Evolutionary conservation across 108 stramenopile genomes (phyloP), one percentile per base, ranked within the genome.

Genomic region (Nannochloropsis gaditana): DNA sequence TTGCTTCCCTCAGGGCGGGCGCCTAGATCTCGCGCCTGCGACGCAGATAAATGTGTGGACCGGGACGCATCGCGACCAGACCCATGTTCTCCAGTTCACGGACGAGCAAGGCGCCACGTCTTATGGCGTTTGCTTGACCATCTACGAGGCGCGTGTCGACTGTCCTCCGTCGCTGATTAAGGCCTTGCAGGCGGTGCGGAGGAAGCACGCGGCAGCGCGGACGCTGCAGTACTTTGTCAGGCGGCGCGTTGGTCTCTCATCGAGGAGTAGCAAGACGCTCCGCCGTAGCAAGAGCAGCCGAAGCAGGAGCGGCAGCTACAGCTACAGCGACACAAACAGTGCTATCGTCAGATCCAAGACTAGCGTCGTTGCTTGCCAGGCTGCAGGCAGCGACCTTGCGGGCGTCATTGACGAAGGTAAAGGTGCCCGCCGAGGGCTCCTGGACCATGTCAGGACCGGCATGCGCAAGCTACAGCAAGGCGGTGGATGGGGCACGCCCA

Each of bases 121-220:
- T n/a, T 73, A 73, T 0, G 59, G 59, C 2, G 59, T 73, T n/a
- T 73, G 59, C n/a, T 73, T 73, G n/a, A 73, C 59, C n/a, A 73
- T 73, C 59, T 73, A 73, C n/a, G 59, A 73, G 59, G 59, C 59
- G n/a, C 15, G 59, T 2, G 19, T n/a, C n/a, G 59, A 73, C 15
- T 73, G 59, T n/a, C 59, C 59, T 1, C n/a, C 59, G 19, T 73
- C 59, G 15, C 19, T 73, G 4, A n/a, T 73, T n/a, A n/a, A 73
- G 3, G 59, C 59, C n/a, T n/a, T 73, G 59, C 59, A 73, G 59
- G 19, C 15, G 2, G 59, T 8, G 59, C 59, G 59, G 59, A 73
- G n/a, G 59, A n/a, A 73, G n/a, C 59, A 73, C 4, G 59, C 59
- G n/a, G 59, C 59, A 73, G 59, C 59, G 59, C 59, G 59, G n/a